Base-by-base conservation (phyloP, 441 rosid genomes). In the Pelargonium cotyledonis region DNA sequence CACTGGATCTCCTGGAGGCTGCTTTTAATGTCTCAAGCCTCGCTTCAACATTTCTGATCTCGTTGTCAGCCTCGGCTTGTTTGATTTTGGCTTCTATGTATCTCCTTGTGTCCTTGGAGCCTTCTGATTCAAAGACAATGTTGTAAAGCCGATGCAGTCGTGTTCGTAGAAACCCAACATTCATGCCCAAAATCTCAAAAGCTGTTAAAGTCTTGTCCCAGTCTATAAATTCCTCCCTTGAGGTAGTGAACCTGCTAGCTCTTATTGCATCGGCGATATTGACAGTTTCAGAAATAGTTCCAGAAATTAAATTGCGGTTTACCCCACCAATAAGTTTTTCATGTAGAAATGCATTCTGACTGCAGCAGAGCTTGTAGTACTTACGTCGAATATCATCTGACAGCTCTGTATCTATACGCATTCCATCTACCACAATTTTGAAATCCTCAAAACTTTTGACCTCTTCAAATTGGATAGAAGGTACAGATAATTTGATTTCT, bases 191-290 rank as follows among this genome's bases (percentile, higher is more conserved):
- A 64, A 82, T 71, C 72, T 86, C 87, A 10, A 83, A 83, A 69
- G 89, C 89, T 77, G 80, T 82, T 79, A 89, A 51, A 16, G 85
- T 83, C 82, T 77, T 81, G 69, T 84, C 87, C 91, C 91, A 86
- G 7, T 70, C 72, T 55, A 80, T 71, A 53, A 82, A 85, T 61
- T 88, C 85, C 49, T 83, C 84, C 29, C 78, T 74, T 29, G 89
- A 66, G 23, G 86, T 85, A 31, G 71, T 70, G 70, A 85, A 73
- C 65, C 75, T 80, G 72, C 85, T 82, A 43, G 84, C 77, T 79
- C 75, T 84, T 63, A 89, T 68, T 55, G 84, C 84, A 72, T 89
- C 87, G 21, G 91, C 82, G 4, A 86, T 82, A 35, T 73, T 79
- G 71, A 86, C 85, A 5, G 78, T 85, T 79, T 89, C 95, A 0